These are phyloP conservation scores for Albugo laibachii DNA, from an alignment of 352 stramenopile species.

Conservation along the genomic window DNA sequence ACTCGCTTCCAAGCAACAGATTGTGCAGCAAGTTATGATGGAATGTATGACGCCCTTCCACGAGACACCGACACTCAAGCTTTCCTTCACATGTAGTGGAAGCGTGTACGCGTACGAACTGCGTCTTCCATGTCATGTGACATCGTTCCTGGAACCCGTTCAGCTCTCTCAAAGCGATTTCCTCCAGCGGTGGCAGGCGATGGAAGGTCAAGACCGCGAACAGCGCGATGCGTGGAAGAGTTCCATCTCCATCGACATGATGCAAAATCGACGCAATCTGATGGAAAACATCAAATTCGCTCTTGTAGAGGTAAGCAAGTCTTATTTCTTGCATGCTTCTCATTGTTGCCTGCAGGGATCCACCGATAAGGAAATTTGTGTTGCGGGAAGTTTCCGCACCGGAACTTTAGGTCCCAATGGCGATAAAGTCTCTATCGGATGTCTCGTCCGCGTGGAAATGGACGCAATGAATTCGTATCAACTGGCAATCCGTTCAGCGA, in stretches of 20 bases:
- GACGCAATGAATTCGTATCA: slow-evolving; percentile 62
- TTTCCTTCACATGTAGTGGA: slow-evolving; percentile 54
- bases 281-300: slow-evolving; percentile 81
- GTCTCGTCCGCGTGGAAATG: slow-evolving; percentile 80
- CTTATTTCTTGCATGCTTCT: neutral
- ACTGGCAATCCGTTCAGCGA: slow-evolving; percentile 82
- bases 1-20: slow-evolving; percentile 78
- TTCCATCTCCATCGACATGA: slow-evolving; percentile 63
- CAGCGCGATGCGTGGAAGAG: slow-evolving; percentile 82
- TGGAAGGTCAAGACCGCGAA: slow-evolving; percentile 83
- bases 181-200: slow-evolving; percentile 81
- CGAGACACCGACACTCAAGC: slow-evolving; percentile 62
- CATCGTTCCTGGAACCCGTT: slow-evolving; percentile 85
- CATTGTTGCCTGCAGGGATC: slow-evolving; percentile 6
- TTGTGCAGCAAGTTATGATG: slow-evolving; percentile 83
- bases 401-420: slow-evolving; percentile 71
- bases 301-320: slow-evolving; percentile 31
- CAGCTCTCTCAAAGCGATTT: slow-evolving; percentile 80
- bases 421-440: slow-evolving; percentile 88
- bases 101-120: slow-evolving; percentile 49
- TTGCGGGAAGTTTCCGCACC: slow-evolving; percentile 82
- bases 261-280: slow-evolving; percentile 63
- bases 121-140: slow-evolving; percentile 73
- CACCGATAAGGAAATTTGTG: slow-evolving; percentile 78
- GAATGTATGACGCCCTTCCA: slow-evolving; percentile 87